A percentile compares a stretch with the other conserved stretches of the same genome.
Conservation (phyloP, 1,284 basidiomycete species). For the Rhodotorula sp. region DNA sequence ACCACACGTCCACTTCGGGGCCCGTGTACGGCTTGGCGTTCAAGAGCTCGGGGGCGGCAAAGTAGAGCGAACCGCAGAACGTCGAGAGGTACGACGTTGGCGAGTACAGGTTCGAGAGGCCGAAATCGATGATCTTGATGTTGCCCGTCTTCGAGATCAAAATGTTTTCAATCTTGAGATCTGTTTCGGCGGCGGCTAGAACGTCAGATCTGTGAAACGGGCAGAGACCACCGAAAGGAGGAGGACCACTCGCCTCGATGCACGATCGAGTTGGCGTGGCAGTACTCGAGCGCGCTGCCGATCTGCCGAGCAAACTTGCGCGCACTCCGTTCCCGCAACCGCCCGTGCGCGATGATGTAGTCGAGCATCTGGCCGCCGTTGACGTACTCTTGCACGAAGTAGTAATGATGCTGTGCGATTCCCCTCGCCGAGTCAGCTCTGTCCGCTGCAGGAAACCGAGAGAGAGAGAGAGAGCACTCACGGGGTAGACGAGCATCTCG, state of each 20-base stretch:
- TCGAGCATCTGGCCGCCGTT: slow-evolving; percentile 99
- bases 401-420: slow-evolving; percentile 72
- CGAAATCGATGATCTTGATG: slow-evolving; percentile 99
- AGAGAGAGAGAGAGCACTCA: background rate
- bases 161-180: slow-evolving; percentile 99
- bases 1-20: slow-evolving; percentile 98
- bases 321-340: slow-evolving; percentile 89
- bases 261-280: slow-evolving; percentile 95
- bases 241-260: slow-evolving; percentile 61
- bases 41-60: slow-evolving; percentile 93
- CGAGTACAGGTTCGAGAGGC: slow-evolving; percentile 94
- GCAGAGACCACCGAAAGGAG: background rate
- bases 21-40: slow-evolving; percentile 96
- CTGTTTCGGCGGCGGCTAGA: slow-evolving; percentile 47
- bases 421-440: background rate
- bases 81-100: slow-evolving; percentile 81
- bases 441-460: no score
- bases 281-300: slow-evolving; percentile 91
- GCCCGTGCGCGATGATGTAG: slow-evolving; percentile 98
- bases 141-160: slow-evolving; percentile 97
- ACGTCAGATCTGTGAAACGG: background rate
- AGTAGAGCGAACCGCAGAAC: slow-evolving; percentile 96
- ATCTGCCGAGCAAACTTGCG: slow-evolving; percentile 97
- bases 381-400: slow-evolving; percentile 99
- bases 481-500: slow-evolving; percentile 74